Conservation (phyloP, 2,329 filamentous ascomycete genomes). For the Alternaria brassicicola region DNA sequence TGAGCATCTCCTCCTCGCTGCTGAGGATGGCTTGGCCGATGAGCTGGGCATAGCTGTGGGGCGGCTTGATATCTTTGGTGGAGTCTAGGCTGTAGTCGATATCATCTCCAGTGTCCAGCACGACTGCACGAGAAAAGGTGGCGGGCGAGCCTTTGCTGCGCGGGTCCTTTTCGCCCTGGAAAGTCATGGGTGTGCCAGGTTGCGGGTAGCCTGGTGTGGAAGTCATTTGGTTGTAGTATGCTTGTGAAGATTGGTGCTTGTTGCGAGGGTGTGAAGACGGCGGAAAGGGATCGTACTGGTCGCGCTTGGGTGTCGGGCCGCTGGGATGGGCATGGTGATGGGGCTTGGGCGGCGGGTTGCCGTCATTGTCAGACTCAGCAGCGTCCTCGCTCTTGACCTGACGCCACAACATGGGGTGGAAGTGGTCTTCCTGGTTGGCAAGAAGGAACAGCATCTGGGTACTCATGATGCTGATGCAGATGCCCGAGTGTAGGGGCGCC, state of each 20-base stretch:
- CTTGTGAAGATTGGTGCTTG: slow-evolving; percentile 41
- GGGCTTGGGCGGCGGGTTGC: slow-evolving; percentile 39
- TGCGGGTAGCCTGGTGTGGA: slow-evolving; percentile 44
- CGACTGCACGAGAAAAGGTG: slow-evolving; percentile 56
- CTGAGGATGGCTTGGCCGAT: slow-evolving; percentile 96
- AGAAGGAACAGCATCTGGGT: slow-evolving; percentile 99
- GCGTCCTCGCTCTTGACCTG: slow-evolving; percentile 57
- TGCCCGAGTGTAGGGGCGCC: slow-evolving; percentile 76
- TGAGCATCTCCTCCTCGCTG: slow-evolving; percentile 84
- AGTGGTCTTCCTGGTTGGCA: slow-evolving; percentile 73
- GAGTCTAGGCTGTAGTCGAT: slow-evolving; percentile 82
- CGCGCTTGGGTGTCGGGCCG: slow-evolving; percentile 46
- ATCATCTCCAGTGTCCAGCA: slow-evolving; percentile 60
- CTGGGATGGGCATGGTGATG: slow-evolving; percentile 43
- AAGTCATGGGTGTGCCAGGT: slow-evolving; percentile 45
- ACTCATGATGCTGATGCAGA: slow-evolving; percentile 88
- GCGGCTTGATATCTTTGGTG: slow-evolving; percentile 90
- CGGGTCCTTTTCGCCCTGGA: slow-evolving; percentile 42
- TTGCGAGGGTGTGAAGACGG: slow-evolving; percentile 44
- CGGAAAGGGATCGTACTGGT: slow-evolving; percentile 47
- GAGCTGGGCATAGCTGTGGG: slow-evolving; percentile 94
- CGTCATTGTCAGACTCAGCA: slow-evolving; percentile 49
- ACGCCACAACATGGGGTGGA: slow-evolving; percentile 70
- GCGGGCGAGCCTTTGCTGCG: slow-evolving; percentile 55
- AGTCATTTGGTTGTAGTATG: slow-evolving; percentile 42